Percentiles rank a stretch among this genome's conserved stretches.
Evolutionary conservation across 2,329 filamentous ascomycete species (phyloP).

Genomic region (Apiospora aurea): DNA sequence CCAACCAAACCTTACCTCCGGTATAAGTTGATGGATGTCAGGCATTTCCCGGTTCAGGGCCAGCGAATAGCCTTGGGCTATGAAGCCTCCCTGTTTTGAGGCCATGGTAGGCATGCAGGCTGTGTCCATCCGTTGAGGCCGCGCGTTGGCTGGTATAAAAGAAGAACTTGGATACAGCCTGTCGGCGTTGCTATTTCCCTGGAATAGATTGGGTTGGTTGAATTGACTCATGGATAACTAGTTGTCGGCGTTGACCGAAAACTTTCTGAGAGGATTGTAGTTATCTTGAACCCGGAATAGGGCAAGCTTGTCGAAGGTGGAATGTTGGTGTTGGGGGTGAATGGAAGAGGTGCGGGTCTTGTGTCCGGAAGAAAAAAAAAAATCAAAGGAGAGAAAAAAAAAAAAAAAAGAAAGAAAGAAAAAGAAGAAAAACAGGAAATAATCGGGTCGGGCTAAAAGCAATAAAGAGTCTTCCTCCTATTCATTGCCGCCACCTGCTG

Average conservation of each 20-base stretch:
- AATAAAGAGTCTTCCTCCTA: not conserved
- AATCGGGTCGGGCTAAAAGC: constrained; percentile 16
- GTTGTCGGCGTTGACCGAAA: not conserved
- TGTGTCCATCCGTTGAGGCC: constrained; percentile 2
- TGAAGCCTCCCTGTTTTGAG: constrained; percentile 9
- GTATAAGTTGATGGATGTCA: constrained; percentile 17
- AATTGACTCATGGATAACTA: constrained; percentile 3
- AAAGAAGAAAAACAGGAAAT: constrained; percentile 20
- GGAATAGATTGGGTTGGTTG: constrained; percentile 10
- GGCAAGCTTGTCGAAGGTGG: not conserved
- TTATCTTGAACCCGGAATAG: constrained; percentile 19
- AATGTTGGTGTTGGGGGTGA: not conserved
- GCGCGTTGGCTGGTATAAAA: constrained; percentile 9
- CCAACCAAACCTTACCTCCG: not conserved
- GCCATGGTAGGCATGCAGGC: constrained; percentile 5
- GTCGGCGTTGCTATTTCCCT: not conserved
- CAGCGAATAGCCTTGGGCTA: constrained; percentile 1
- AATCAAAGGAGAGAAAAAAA: constrained; percentile 22
- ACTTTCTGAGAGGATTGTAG: not conserved
- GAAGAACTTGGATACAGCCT: constrained; percentile 1
- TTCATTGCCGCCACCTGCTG: not conserved
- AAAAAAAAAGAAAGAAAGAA: constrained; percentile 27
- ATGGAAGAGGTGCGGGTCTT: constrained; percentile 4
- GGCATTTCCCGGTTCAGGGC: constrained; percentile 7
- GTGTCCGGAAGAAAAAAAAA: constrained; percentile 22